Percentiles rank a stretch among this genome's conserved stretches.
phyloP scores from a whole-genome alignment of 2,329 filamentous ascomycete genomes.

The Colletotrichum gigasporum region DNA sequence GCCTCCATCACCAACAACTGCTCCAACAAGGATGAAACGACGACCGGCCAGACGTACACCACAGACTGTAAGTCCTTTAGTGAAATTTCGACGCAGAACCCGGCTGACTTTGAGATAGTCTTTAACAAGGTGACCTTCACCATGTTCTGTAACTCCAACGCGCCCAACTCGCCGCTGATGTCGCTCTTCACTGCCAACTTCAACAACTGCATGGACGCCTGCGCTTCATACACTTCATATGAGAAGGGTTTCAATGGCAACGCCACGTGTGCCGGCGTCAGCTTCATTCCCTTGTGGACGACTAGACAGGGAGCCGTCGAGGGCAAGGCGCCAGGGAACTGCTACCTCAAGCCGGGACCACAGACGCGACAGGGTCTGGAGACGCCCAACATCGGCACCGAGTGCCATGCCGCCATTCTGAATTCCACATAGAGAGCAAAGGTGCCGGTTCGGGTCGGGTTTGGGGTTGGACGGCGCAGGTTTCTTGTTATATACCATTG shows the following conservation, averaged over 20 bases:
- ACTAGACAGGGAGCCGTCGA: slow-evolving; percentile 42
- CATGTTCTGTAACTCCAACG: slow-evolving; percentile 55
- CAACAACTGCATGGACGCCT: slow-evolving; percentile 57
- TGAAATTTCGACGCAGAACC: not conserved
- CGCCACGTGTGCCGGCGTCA: slow-evolving; percentile 44
- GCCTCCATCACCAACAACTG: slow-evolving; percentile 51
- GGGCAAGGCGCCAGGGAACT: slow-evolving; percentile 53
- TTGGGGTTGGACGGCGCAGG: not conserved
- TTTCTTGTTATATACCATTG: slow-evolving; percentile 12
- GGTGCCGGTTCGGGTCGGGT: too few species aligned
- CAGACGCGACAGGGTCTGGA: slow-evolving; percentile 41
- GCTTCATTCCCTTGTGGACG: slow-evolving; percentile 55
- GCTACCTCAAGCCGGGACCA: slow-evolving; percentile 53
- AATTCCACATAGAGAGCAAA: not conserved
- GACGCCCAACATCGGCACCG: slow-evolving; percentile 43
- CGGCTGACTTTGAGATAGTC: slow-evolving; percentile 41
- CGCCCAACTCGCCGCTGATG: slow-evolving; percentile 46
- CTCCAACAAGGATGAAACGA: slow-evolving; percentile 42
- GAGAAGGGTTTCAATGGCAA: slow-evolving; percentile 23
- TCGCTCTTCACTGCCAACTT: slow-evolving; percentile 54
- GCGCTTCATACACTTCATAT: slow-evolving; percentile 44
- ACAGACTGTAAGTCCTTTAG: slow-evolving; percentile 45
- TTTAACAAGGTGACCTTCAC: slow-evolving; percentile 47
- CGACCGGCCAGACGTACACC: slow-evolving; percentile 50
- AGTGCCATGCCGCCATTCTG: slow-evolving; percentile 47